Evolutionary conservation across 495 filamentous ascomycete species (phyloP), one percentile per base, ranked within the genome.

Genomic region (Cudoniella acicularis): DNA sequence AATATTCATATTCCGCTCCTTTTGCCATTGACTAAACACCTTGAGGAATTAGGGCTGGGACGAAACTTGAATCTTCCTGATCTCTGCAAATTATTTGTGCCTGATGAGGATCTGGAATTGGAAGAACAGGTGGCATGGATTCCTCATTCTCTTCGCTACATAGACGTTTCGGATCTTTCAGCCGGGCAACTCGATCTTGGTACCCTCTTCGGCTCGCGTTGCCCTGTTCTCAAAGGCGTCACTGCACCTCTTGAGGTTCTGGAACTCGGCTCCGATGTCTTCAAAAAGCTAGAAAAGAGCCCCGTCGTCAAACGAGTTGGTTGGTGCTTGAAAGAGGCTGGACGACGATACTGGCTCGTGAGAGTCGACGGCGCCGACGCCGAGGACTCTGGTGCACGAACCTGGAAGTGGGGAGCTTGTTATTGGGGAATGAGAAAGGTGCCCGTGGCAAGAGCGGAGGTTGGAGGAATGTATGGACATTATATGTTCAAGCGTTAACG

Each of bases 361-460:
- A 63, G 87, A 36, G 72, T 82, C 40, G 67, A 68, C 16, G 64
- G 63, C 16, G 61, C 63, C 46, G 66, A 72, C 26, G 69, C 56
- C 2, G 51, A 66, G 8, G 22, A 79, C 65, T 67, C 63, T 55
- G 65, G 67, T 20, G 46, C 17, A 4, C 62, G 70, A 10, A 76
- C 76, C 27, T 96, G 91, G 91, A 96, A 96, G 76, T 89, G 91
- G 89, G 91, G 91, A 11, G 90, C 89, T n/a, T 81, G 82, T 57
- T 87, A 83, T 74, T 94, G 91, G 90, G 91, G 91, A 16, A 91
- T 90, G 83, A 81, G 88, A 45, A 96, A 96, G 78, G 79, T 91
- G 25, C 90, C 90, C 10, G 85, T 94, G 52, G 88, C 87, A 11
- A 72, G 78, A 40, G 84, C 86, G 6, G 89, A 92, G 63, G 89